Evolutionary conservation across 805 yeast genomes (phyloP), one percentile per base, ranked within the genome.

Genomic region (Brettanomyces sp.): DNA sequence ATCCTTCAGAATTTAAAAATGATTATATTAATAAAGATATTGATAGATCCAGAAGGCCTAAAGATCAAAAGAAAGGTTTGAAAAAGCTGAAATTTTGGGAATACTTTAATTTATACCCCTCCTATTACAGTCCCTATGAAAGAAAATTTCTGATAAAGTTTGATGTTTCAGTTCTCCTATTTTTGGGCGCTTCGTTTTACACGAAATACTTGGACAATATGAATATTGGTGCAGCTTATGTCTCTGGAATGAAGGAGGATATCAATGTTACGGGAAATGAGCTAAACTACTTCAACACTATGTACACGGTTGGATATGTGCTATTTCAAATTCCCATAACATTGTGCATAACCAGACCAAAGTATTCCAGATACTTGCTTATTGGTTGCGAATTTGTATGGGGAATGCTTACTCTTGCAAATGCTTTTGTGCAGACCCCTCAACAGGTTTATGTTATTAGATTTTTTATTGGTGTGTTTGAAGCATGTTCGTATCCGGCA

Each of bases 281-380:
- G 39, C 45, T 58, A 28, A 52, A 54, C 22, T 47, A 49, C 42
- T 58, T 58, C 42, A 56, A 51, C 40, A 60, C 64, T 11, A 53
- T 48, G 36, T 59, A 56, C 41, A 56, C 57, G 21, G 52, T 60
- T 30, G 89, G 88, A 3, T 78, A 79, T 56, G 72, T 76, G 30
- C 66, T 81, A 18, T 80, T 79, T 7, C 74, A 79, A 69, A 60
- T 82, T 35, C 89, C 89, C 2, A 72, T 79, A 53, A 79, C 80
- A 51, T 50, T 80, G 24, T 35, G 56, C 3, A 56, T 58, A 21
- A 56, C 56, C 1, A 69, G 77, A 39, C 87, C 85, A 2, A 64
- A 77, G 44, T 71, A 56, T 78, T 48, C 67, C 73, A 41, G 73
- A 49, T 56, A 46, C 36, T 73, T 53, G 70, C 81, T 58, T 70